phyloP scores from a whole-genome alignment of 2,329 filamentous ascomycete genomes.

The Nakataea oryzae region DNA sequence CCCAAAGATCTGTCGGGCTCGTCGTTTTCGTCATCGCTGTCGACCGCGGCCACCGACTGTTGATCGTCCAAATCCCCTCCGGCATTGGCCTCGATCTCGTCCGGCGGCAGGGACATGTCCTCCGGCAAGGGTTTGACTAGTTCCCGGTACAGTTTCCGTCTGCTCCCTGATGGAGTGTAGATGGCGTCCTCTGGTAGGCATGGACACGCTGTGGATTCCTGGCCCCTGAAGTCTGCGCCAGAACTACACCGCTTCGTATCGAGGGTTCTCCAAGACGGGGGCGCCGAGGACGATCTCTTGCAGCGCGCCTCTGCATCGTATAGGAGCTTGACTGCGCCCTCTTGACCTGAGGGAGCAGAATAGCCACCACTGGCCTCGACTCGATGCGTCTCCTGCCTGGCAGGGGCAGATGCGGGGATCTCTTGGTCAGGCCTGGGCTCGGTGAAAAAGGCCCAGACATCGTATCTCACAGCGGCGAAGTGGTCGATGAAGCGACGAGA shows the following conservation, averaged over 20 bases:
- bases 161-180: background rate
- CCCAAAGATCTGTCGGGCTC: background rate
- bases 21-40: background rate
- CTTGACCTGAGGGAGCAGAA: background rate
- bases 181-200: background rate
- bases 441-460: conserved; percentile 8
- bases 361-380: background rate
- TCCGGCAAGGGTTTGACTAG: background rate
- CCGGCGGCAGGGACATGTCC: background rate
- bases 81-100: no score
- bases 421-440: background rate
- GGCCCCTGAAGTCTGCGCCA: background rate
- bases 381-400: background rate
- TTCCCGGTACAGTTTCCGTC: background rate
- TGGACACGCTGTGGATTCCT: background rate
- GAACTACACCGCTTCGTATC: background rate
- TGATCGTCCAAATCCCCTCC: background rate
- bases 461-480: conserved; percentile 4
- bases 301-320: background rate
- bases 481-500: background rate
- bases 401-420: background rate
- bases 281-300: background rate
- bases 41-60: background rate
- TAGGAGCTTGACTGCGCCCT: background rate
- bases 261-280: background rate